A percentile compares a stretch with the other conserved stretches of the same genome.
These are phyloP conservation scores for Xylogone sp. DNA, from an alignment of 2,329 filamentous ascomycete genomes.

Conservation along the genomic window DNA sequence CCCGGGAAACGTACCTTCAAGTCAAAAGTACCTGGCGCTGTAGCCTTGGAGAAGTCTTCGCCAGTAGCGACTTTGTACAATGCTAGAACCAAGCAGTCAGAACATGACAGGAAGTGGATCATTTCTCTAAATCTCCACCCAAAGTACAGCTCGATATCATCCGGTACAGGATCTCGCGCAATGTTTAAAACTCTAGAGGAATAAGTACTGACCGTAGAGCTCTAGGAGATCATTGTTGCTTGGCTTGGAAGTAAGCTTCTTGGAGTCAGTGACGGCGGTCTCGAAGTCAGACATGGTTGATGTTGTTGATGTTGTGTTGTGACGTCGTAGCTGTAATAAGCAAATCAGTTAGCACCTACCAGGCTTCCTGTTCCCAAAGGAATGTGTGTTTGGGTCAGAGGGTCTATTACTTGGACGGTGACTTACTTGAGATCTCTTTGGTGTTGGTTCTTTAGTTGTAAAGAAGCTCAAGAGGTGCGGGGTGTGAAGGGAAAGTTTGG, in stretches of 20 bases:
- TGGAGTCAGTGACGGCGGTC: slow-evolving; percentile 57
- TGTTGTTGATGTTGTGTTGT: neutral
- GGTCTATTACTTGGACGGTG: neutral
- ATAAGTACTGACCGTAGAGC: slow-evolving; percentile 20
- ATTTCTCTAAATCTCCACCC: slow-evolving; percentile 3
- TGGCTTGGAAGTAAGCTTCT: slow-evolving; percentile 65
- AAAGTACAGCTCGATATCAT: neutral
- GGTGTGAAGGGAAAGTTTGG: neutral
- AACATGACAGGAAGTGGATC: too few relatives aligned
- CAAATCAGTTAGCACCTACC: neutral
- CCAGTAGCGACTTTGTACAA: slow-evolving; percentile 56
- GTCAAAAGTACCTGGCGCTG: slow-evolving; percentile 65
- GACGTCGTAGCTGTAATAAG: neutral
- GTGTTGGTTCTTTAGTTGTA: neutral
- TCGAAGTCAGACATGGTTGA: slow-evolving; percentile 38
- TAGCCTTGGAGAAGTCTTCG: slow-evolving; percentile 53
- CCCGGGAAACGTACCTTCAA: slow-evolving; percentile 51
- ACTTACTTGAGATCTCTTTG: neutral
- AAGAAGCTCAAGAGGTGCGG: neutral
- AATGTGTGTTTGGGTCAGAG: too few relatives aligned
- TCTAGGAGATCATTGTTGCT: slow-evolving; percentile 59
- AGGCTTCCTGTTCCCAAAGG: too few relatives aligned
- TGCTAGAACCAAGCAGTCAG: slow-evolving; percentile 30
- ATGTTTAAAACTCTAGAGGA: neutral
- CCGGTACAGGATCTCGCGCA: too few relatives aligned